Conservation (phyloP, 768 basidiomycete genomes). For the Tricholoma matsutake region DNA sequence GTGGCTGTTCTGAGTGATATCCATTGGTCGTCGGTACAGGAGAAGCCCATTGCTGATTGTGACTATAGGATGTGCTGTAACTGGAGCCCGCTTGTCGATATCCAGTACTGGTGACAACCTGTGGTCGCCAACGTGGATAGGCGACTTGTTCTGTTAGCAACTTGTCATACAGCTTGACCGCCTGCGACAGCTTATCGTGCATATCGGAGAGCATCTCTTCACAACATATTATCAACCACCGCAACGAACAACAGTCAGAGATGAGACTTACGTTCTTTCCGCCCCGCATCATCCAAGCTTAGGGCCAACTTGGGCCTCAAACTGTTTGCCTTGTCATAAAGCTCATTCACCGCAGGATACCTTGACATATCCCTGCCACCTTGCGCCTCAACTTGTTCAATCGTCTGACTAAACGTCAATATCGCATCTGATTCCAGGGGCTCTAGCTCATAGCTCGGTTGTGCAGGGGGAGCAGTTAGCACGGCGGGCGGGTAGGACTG, state of each 20-base stretch:
- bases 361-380: constrained; percentile 75
- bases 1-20: constrained; percentile 7
- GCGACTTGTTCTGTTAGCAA: constrained; percentile 81
- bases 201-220: constrained; percentile 87
- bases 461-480: constrained; percentile 44
- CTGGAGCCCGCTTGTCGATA: constrained; percentile 29
- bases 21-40: constrained; percentile 9
- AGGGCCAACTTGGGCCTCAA: constrained; percentile 79
- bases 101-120: constrained; percentile 22
- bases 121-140: constrained; percentile 61
- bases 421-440: constrained; percentile 83
- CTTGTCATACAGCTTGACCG: constrained; percentile 88
- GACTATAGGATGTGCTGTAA: constrained; percentile 26
- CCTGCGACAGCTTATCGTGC: constrained; percentile 91
- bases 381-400: constrained; percentile 78
- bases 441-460: constrained; percentile 79
- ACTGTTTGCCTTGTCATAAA: constrained; percentile 80
- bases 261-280: constrained; percentile 69
- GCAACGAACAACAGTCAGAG: neutral
- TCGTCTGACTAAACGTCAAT: constrained; percentile 85
- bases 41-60: constrained; percentile 31
- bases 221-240: neutral
- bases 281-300: constrained; percentile 78
- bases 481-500: constrained; percentile 43
- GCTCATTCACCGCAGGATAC: constrained; percentile 80